Conservation (phyloP, 2,329 filamentous ascomycete species). For the Epichloe gansuensis region DNA sequence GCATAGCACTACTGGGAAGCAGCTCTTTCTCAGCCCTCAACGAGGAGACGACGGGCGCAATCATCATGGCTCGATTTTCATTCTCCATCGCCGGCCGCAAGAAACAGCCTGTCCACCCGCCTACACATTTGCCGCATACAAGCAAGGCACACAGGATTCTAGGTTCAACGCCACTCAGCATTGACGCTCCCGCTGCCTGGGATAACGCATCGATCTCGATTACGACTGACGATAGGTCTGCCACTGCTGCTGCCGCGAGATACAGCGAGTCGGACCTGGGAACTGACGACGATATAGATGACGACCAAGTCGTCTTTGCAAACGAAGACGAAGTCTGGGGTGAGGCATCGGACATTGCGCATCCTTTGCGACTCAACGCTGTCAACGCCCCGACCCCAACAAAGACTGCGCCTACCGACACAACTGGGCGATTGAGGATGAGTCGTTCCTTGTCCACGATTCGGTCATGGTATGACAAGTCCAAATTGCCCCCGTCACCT, state of each 20-base stretch:
- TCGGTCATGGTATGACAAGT: slow-evolving; percentile 42
- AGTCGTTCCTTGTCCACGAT: slow-evolving; percentile 43
- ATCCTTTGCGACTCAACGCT: slow-evolving; percentile 11
- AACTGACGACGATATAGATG: slow-evolving; percentile 7
- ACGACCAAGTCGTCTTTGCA: slow-evolving; percentile 12
- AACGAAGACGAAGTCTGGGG: slow-evolving; percentile 23
- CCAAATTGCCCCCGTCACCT: slow-evolving; percentile 41
- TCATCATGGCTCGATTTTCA: slow-evolving; percentile 31
- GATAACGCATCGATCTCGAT: slow-evolving; percentile 29
- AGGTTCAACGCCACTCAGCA: slow-evolving; percentile 31
- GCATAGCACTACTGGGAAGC: not conserved
- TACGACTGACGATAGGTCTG: slow-evolving; percentile 32
- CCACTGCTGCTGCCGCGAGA: slow-evolving; percentile 25
- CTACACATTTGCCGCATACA: slow-evolving; percentile 23
- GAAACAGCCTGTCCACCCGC: slow-evolving; percentile 22
- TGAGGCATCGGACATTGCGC: slow-evolving; percentile 33
- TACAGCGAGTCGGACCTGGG: slow-evolving; percentile 12
- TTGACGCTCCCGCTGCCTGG: slow-evolving; percentile 28
- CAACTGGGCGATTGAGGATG: slow-evolving; percentile 31
- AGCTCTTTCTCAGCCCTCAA: not conserved
- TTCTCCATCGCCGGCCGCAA: slow-evolving; percentile 36
- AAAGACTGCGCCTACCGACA: slow-evolving; percentile 23
- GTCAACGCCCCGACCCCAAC: slow-evolving; percentile 1
- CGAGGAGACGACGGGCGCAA: not conserved
- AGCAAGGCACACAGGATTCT: slow-evolving; percentile 40